Percentiles rank a stretch among this genome's conserved stretches.
These are phyloP conservation scores for Wickerhamomyces alni DNA, from an alignment of 805 yeast genomes.

Conservation along the genomic window DNA sequence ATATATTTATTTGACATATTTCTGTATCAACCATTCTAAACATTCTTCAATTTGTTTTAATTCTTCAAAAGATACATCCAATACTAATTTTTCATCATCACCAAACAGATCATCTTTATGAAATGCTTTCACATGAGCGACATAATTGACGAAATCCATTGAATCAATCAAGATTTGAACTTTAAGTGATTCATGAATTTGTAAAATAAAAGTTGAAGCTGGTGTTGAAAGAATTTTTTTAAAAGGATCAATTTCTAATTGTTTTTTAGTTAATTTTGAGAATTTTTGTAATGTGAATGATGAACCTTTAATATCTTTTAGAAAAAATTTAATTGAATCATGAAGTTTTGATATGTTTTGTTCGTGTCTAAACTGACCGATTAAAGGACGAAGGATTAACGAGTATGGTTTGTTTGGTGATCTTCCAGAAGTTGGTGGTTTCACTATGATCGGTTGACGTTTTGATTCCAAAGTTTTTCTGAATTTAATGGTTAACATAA, in stretches of 20 bases:
- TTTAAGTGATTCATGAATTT: slow-evolving; percentile 4
- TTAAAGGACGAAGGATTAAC: slow-evolving; percentile 46
- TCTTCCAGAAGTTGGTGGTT: slow-evolving; percentile 2
- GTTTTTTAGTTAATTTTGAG: slow-evolving; percentile 10
- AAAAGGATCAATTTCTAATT: slow-evolving; percentile 12
- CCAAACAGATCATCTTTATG: slow-evolving; percentile 12
- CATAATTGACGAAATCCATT: slow-evolving; percentile 18
- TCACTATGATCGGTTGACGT: slow-evolving; percentile 17
- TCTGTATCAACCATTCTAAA: slow-evolving; percentile 44
- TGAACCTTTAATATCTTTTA: slow-evolving; percentile 4
- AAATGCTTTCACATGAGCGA: slow-evolving; percentile 11
- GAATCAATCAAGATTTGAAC: slow-evolving; percentile 13
- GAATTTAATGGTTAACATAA: slow-evolving; percentile 32
- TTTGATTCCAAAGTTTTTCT: slow-evolving; percentile 29
- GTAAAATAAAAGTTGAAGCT: slow-evolving; percentile 28
- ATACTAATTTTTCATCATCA: slow-evolving; percentile 30
- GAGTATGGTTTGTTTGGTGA: slow-evolving; percentile 33
- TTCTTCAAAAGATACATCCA: slow-evolving; percentile 44
- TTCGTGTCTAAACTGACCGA: slow-evolving; percentile 56
- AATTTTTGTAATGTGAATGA: slow-evolving; percentile 13
- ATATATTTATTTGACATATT: background rate
- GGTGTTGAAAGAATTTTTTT: slow-evolving; percentile 16
- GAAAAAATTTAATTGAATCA: slow-evolving; percentile 9
- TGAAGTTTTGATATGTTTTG: slow-evolving; percentile 26
- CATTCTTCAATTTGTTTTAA: slow-evolving; percentile 49